Conservation (phyloP, 345 rosid genomes). For the Corchorus olitorius region DNA sequence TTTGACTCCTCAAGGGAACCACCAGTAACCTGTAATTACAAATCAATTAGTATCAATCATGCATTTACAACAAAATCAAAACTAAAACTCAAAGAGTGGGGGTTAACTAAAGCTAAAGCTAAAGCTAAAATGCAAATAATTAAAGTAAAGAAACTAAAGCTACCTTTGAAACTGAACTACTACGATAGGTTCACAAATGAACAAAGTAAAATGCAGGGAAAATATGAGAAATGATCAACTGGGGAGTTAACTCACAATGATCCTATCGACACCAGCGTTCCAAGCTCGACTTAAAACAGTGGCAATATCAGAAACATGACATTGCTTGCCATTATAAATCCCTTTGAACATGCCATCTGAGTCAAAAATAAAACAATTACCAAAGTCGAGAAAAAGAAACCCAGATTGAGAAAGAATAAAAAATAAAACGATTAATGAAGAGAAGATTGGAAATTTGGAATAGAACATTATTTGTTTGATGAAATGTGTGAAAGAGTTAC, state of each 20-base stretch:
- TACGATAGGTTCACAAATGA: background rate
- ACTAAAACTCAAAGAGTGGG: slow-evolving; percentile 10
- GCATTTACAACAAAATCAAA: background rate
- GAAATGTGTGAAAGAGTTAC: slow-evolving; percentile 77
- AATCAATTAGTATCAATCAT: background rate
- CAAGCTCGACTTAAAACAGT: slow-evolving; percentile 84
- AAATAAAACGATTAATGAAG: slow-evolving; percentile 3
- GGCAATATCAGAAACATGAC: slow-evolving; percentile 70
- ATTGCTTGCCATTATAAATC: slow-evolving; percentile 82
- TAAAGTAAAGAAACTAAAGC: slow-evolving; percentile 12
- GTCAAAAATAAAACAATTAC: background rate
- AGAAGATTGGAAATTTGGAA: background rate
- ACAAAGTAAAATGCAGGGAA: slow-evolving; percentile 6
- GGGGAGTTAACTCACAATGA: slow-evolving; percentile 52
- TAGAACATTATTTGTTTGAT: slow-evolving; percentile 39
- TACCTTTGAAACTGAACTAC: background rate
- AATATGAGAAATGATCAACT: background rate
- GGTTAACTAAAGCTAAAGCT: no score
- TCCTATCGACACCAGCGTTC: slow-evolving; percentile 91
- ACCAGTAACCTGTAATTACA: slow-evolving; percentile 77
- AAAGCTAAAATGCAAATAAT: no score
- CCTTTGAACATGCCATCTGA: slow-evolving; percentile 99
- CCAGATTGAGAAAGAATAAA: background rate
- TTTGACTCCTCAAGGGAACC: slow-evolving; percentile 90
- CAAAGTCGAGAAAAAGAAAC: slow-evolving; percentile 5